phyloP scores from a whole-genome alignment of 1,284 basidiomycete species.

The Cryptococcus neoformans region DNA sequence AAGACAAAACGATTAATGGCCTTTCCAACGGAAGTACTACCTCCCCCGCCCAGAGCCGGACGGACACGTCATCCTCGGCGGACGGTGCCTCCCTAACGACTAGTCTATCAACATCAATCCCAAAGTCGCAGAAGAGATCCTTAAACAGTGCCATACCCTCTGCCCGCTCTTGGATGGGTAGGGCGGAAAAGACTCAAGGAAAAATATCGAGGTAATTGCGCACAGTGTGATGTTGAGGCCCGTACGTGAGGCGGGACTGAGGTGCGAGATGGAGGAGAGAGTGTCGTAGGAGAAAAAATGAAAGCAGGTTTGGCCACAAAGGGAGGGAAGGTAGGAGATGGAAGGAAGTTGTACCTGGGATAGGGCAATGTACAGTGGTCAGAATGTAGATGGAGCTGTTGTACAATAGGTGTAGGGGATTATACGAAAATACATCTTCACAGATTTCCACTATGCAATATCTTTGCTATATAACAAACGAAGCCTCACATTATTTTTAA shows the following conservation, averaged over 20 bases:
- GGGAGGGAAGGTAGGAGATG: not conserved
- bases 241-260: slow-evolving; percentile 62
- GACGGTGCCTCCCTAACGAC: slow-evolving; percentile 38
- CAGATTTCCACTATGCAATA: too few relatives aligned
- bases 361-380: too few relatives aligned
- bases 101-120: slow-evolving; percentile 39
- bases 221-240: slow-evolving; percentile 73
- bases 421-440: slow-evolving; percentile 16
- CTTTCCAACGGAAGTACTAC: slow-evolving; percentile 36
- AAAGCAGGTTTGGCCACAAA: not conserved
- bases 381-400: too few relatives aligned
- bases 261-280: slow-evolving; percentile 65
- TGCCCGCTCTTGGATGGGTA: slow-evolving; percentile 44
- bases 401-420: slow-evolving; percentile 17
- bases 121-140: slow-evolving; percentile 39
- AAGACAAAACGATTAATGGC: too few relatives aligned
- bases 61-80: slow-evolving; percentile 44
- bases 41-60: slow-evolving; percentile 49
- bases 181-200: slow-evolving; percentile 27
- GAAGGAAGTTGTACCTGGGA: too few relatives aligned
- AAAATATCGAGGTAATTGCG: slow-evolving; percentile 54
- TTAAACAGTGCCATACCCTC: slow-evolving; percentile 42
- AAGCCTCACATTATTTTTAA: too few relatives aligned
- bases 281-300: slow-evolving; percentile 46
- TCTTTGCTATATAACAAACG: too few relatives aligned